These are phyloP conservation scores for Trametes punicea DNA, from an alignment of 768 basidiomycete species.

Conservation along the genomic window DNA sequence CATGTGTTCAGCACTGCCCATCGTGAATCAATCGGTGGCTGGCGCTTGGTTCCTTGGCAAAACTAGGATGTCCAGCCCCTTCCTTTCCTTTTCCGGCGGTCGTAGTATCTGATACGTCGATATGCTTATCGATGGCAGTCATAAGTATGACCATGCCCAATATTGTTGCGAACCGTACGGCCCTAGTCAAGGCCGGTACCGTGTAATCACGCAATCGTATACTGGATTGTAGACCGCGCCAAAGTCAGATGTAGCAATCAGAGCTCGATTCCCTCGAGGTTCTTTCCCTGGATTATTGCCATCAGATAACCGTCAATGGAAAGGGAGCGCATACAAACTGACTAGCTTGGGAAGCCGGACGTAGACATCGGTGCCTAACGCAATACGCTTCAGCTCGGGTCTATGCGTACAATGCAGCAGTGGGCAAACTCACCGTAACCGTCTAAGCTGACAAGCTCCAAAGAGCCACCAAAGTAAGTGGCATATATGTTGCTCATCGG, in stretches of 20 bases:
- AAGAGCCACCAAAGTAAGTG: slow-evolving; percentile 82
- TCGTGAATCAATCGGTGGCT: no score
- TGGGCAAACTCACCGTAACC: slow-evolving; percentile 66
- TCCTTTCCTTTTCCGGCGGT: no score
- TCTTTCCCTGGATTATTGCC: slow-evolving; percentile 59
- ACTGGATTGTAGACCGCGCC: neutral
- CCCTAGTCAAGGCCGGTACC: no score
- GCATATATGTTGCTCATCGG: slow-evolving; percentile 90
- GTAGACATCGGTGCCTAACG: slow-evolving; percentile 77
- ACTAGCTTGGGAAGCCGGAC: slow-evolving; percentile 79
- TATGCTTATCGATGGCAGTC: no score
- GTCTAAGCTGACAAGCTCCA: slow-evolving; percentile 76
- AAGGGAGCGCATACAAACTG: neutral
- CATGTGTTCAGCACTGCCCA: no score
- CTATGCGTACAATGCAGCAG: neutral
- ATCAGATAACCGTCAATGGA: neutral
- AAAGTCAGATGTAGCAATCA: slow-evolving; percentile 26
- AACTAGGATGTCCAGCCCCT: no score
- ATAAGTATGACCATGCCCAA: no score
- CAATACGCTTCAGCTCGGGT: slow-evolving; percentile 1
- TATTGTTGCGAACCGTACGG: no score
- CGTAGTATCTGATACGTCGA: no score
- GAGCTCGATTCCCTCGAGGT: slow-evolving; percentile 80
- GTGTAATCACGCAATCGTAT: neutral
- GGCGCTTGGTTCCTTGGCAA: no score